These are phyloP conservation scores for Hirsutella minnesotensis DNA, from an alignment of 2,329 filamentous ascomycete genomes.

Conservation along the genomic window DNA sequence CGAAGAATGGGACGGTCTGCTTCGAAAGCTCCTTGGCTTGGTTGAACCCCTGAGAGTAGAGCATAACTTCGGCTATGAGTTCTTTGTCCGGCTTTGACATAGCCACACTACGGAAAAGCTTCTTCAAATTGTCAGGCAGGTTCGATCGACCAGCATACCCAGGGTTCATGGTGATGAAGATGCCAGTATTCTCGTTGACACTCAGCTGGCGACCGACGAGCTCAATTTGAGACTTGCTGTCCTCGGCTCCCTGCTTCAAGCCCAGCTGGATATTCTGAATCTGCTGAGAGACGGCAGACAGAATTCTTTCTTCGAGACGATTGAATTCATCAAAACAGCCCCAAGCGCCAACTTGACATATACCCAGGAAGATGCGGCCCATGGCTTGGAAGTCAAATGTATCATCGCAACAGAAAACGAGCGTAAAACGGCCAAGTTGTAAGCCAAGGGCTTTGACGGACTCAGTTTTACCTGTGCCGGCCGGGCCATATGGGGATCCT, in stretches of 20 bases:
- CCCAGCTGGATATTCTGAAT: conserved; percentile 99
- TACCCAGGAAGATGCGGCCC: conserved; percentile 98
- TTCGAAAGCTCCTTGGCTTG: conserved; percentile 89
- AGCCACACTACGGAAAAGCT: conserved; percentile 95
- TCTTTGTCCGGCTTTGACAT: conserved; percentile 99
- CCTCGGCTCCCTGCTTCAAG: conserved; percentile 70
- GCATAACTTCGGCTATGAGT: conserved; percentile 98
- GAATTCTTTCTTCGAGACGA: conserved; percentile 89
- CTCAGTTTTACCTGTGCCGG: conserved; percentile 97
- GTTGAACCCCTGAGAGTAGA: conserved; percentile 98
- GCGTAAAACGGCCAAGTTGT: conserved; percentile 90
- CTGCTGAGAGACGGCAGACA: conserved; percentile 96
- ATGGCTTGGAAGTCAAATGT: conserved; percentile 99
- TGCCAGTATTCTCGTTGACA: conserved; percentile 88
- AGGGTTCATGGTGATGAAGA: conserved; percentile 99
- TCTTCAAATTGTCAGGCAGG: conserved; percentile 97
- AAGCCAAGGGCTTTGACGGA: conserved; percentile 97
- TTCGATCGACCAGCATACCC: conserved; percentile 97
- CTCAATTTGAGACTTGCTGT: conserved; percentile 83
- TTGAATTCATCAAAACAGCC: conserved; percentile 99
- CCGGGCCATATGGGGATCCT: conserved; percentile 93
- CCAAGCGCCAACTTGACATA: conserved; percentile 98
- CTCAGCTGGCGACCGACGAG: conserved; percentile 80
- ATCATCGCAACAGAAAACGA: conserved; percentile 99
- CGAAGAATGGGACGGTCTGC: conserved; percentile 97